Percentiles rank a stretch among this genome's conserved stretches.
Evolutionary conservation across 2,329 filamentous ascomycete species (phyloP).

Genomic region (Fusarium marasasianum): DNA sequence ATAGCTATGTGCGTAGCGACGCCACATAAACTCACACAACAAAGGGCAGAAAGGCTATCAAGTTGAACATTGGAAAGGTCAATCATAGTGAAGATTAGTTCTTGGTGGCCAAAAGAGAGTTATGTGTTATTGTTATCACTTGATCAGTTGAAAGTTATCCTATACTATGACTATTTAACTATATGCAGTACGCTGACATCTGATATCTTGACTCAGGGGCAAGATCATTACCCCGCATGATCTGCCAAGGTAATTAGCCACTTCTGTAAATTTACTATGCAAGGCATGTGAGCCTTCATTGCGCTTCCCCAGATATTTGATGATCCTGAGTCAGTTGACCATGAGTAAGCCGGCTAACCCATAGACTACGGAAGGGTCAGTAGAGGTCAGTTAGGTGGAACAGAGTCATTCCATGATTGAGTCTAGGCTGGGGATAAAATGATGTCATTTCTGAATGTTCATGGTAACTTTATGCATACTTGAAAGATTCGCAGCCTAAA

Average conservation of each 20-base stretch:
- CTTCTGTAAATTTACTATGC: background rate
- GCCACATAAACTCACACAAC: background rate
- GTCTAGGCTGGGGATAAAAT: background rate
- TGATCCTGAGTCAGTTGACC: background rate
- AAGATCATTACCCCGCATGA: background rate
- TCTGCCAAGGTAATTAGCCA: background rate
- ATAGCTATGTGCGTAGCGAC: background rate
- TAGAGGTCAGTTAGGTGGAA: rapidly evolving
- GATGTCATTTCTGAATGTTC: rapidly evolving
- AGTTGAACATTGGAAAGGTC: background rate
- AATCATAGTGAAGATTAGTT: background rate
- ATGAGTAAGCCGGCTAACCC: background rate
- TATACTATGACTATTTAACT: background rate
- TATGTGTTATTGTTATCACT: background rate
- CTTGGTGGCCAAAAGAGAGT: background rate
- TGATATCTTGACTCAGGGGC: background rate
- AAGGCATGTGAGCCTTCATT: background rate
- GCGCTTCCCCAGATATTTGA: too few species aligned
- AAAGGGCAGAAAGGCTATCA: background rate
- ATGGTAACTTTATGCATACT: background rate
- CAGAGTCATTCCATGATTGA: background rate
- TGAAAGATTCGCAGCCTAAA: too few species aligned
- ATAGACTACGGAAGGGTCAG: rapidly evolving
- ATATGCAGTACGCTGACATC: background rate
- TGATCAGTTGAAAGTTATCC: rapidly evolving